Evolutionary conservation across 495 filamentous ascomycete species (phyloP), one percentile per base, ranked within the genome.

Genomic region (Hypoxylon subgilvum): DNA sequence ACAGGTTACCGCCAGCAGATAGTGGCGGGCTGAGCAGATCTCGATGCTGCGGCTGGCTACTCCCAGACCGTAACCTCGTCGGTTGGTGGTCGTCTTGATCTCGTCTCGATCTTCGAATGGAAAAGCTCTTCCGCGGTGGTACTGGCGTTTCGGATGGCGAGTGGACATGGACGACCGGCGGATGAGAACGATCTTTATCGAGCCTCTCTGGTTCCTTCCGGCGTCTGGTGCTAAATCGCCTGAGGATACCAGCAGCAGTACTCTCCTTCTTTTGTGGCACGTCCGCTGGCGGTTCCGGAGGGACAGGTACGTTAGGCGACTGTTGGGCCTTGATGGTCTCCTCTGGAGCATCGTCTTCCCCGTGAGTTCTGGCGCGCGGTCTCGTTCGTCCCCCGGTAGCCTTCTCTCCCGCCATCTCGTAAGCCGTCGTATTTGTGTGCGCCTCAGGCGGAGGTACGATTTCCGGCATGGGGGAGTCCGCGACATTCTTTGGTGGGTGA

Each of bases 351-450:
- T 99, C 95, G 57, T 97, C 94, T 72, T 97, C 94, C 34, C 94
- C 96, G 67, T 97, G 95, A 0, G 94, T 97, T 50, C 95, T 78
- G 22, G 94, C 92, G 35, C 94, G 83, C 8, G 91, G 91, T 41
- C 94, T 82, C 19, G 89, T 86, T 25, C 94, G 81, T 52, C 88
- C 86, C 19, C 89, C 88, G 3, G 86, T 88, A 46, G 89, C 80
- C 54, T 83, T 87, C 69, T 96, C 91, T 16, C 92, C 92, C 2
- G 85, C 82, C 75, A 95, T 83, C 61, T 95, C 90, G 66, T 92
- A 94, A 10, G 86, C 74, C 7, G 84, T 77, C 35, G 88, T 82
- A 54, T 96, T 97, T 9, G 94, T 99, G 69, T 97, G 87, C 8
- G 91, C 94, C n/a, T 90, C 88, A 64, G 88, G 88, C 2, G 94